phyloP scores from a whole-genome alignment of 345 rosid genomes.

The Eucalyptus marginata region DNA sequence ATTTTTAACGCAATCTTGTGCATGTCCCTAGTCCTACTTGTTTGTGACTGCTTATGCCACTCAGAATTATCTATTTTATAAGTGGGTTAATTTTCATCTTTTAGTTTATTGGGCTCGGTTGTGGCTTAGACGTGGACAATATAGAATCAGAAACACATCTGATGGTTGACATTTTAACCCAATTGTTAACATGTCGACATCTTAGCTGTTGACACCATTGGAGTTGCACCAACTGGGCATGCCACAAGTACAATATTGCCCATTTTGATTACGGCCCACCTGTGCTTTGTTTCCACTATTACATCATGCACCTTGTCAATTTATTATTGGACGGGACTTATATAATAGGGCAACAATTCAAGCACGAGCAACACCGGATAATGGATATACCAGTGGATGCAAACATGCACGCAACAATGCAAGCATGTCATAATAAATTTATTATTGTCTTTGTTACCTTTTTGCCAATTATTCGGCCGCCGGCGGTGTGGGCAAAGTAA shows the following conservation, averaged over 20 bases:
- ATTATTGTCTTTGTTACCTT: neutral
- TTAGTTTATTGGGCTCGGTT: neutral
- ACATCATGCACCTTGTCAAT: neutral
- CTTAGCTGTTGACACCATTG: neutral
- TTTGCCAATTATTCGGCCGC: conserved; percentile 15
- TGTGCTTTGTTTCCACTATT: neutral
- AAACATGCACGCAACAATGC: neutral
- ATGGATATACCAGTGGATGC: neutral
- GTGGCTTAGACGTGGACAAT: neutral
- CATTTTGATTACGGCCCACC: neutral
- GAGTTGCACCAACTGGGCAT: neutral
- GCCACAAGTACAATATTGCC: neutral
- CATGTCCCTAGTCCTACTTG: neutral
- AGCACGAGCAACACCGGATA: neutral
- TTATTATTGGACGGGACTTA: neutral
- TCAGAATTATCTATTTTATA: neutral
- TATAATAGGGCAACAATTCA: neutral
- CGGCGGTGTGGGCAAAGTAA: conserved; percentile 16
- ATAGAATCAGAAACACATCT: neutral
- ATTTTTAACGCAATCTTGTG: neutral
- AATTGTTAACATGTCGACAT: neutral
- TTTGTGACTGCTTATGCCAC: neutral
- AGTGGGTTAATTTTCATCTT: neutral
- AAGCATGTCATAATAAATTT: neutral
- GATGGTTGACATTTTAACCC: neutral